Base-by-base conservation (phyloP, 345 rosid species). In the Gossypium australe region DNA sequence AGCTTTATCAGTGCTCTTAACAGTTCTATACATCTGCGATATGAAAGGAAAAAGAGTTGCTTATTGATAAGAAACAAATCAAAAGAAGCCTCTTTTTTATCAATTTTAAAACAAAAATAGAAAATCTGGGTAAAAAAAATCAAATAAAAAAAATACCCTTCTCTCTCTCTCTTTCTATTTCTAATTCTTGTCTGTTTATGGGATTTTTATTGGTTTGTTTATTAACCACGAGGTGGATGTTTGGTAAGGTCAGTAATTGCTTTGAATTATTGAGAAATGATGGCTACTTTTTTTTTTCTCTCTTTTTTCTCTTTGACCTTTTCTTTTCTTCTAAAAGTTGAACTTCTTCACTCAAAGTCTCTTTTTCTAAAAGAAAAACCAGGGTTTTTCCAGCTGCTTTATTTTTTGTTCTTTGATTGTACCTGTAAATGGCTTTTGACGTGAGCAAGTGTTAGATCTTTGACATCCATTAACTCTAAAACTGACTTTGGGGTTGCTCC, bases 391-490 rank as follows among this genome's bases (percentile, higher is more conserved):
- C 7, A 41, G 22, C 7, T 13, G 62, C 0, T 55, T 8, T 2
- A 17, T 2, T 55, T 55, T 27, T 25, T 0, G 9, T 68, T 49
- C n/a, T 9, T 49, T 16, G 29, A 80, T 83, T 80, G 78, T 67
- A 88, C 97, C 97, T 92, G 97, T 61, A 92, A 84, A 79, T 89
- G 97, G 84, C 97, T 92, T 78, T 92, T 92, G 27, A 89, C 97
- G 75, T 92, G 97, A 64, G 97, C 87, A 13, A 92, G 84, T 2
- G 93, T 88, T 56, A 92, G 88, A 82, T 90, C 97, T 66, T 82
- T 87, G 58, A 87, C 94, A 86, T 87, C 92, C 97, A 91, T 91
- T 14, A 91, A 87, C 86, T 89, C 87, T 61, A 89, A 76, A 74
- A 92, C 94, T 71, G 91, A 88, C 74, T 92, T 92, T 52, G 97